Evolutionary conservation across 805 yeast genomes (phyloP).

Genomic region (Spencermartinsiella europaea): DNA sequence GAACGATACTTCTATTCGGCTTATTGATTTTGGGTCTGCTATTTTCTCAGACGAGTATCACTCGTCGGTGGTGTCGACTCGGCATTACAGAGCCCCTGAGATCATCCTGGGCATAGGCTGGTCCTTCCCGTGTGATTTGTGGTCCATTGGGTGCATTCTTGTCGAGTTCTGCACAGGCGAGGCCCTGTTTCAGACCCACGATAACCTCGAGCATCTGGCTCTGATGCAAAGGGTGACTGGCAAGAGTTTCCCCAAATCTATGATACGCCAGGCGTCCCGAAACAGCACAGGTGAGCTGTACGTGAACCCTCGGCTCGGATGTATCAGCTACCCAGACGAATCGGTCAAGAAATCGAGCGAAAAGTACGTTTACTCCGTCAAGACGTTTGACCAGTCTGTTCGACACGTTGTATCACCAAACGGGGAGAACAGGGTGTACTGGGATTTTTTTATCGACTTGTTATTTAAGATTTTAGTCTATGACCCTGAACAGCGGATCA

Average conservation of each 20-base stretch:
- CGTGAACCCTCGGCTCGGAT: slow-evolving; percentile 3
- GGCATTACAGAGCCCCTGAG: slow-evolving; percentile 97
- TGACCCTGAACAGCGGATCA: slow-evolving; percentile 66
- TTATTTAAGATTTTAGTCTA: slow-evolving; percentile 59
- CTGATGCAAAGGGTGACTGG: slow-evolving; percentile 84
- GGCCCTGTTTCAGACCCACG: slow-evolving; percentile 91
- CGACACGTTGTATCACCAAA: slow-evolving; percentile 12
- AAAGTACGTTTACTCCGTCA: slow-evolving; percentile 34
- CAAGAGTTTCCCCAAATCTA: slow-evolving; percentile 32
- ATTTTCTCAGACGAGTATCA: slow-evolving; percentile 92
- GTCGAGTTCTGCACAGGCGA: slow-evolving; percentile 92
- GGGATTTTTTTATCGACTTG: slow-evolving; percentile 77
- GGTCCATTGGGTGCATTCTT: slow-evolving; percentile 94
- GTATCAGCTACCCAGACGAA: slow-evolving; percentile 33
- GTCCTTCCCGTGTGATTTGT: slow-evolving; percentile 94
- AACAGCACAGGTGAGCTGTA: slow-evolving; percentile 15
- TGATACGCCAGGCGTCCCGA: slow-evolving; percentile 22
- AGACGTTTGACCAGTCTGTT: slow-evolving; percentile 28
- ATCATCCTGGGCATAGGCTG: slow-evolving; percentile 92
- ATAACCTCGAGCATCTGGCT: slow-evolving; percentile 88
- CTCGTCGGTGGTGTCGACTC: slow-evolving; percentile 83
- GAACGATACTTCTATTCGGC: slow-evolving; percentile 73
- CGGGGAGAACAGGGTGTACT: slow-evolving; percentile 46
- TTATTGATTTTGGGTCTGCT: slow-evolving; percentile 97
- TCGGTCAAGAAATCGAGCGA: slow-evolving; percentile 34